Percentiles rank a stretch among this genome's conserved stretches.
These are phyloP conservation scores for Aureobasidium pullulans DNA, from an alignment of 2,329 filamentous ascomycete genomes.

Conservation along the genomic window DNA sequence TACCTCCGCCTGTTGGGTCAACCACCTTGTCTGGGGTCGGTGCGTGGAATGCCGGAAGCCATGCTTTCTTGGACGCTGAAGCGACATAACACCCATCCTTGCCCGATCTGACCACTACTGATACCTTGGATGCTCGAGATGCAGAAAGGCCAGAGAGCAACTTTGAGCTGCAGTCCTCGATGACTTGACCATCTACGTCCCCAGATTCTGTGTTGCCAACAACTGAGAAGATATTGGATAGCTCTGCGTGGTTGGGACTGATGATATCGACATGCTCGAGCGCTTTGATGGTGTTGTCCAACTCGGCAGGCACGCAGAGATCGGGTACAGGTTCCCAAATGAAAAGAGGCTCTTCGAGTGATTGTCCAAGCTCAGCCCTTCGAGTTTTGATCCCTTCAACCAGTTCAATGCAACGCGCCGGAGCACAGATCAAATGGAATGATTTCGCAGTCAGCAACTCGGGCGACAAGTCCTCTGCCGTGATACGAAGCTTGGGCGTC, in stretches of 20 bases:
- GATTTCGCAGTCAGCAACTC: slow-evolving; percentile 62
- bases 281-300: slow-evolving; percentile 46
- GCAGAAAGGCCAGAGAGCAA: slow-evolving; percentile 23
- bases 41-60: slow-evolving; percentile 71
- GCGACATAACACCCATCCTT: slow-evolving; percentile 60
- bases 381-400: slow-evolving; percentile 59
- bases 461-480: slow-evolving; percentile 61
- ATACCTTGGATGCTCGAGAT: slow-evolving; percentile 28
- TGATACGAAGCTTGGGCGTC: slow-evolving; percentile 77
- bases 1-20: slow-evolving; percentile 93
- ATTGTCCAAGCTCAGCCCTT: slow-evolving; percentile 33
- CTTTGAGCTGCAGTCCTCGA: slow-evolving; percentile 32
- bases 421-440: slow-evolving; percentile 83
- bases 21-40: slow-evolving; percentile 50
- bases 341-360: slow-evolving; percentile 54
- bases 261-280: slow-evolving; percentile 51
- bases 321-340: slow-evolving; percentile 96
- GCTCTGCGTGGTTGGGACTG: slow-evolving; percentile 79
- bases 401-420: slow-evolving; percentile 67
- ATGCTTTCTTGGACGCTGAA: slow-evolving; percentile 36
- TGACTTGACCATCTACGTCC: slow-evolving; percentile 30
- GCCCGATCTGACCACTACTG: slow-evolving; percentile 63
- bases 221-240: slow-evolving; percentile 74
- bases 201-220: slow-evolving; percentile 31
- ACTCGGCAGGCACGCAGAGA: slow-evolving; percentile 63